phyloP scores from a whole-genome alignment of 2,329 filamentous ascomycete genomes.

The Trichoderma arundinaceum region DNA sequence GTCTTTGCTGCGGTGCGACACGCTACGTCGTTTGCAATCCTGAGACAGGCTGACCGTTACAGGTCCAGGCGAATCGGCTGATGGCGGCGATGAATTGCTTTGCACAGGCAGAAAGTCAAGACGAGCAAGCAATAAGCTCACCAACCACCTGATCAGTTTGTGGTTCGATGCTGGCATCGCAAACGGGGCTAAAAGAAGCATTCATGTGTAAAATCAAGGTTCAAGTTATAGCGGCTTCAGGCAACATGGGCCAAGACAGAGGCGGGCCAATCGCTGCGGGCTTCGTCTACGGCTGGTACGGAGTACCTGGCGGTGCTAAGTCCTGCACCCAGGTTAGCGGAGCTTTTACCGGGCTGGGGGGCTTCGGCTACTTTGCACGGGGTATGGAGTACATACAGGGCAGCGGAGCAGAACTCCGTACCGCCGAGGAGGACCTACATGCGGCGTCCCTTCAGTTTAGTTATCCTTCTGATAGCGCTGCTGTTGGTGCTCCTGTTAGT shows the following conservation, averaged over 20 bases:
- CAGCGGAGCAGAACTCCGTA: no score
- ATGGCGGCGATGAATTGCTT: not conserved
- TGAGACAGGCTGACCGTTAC: conserved; percentile 9
- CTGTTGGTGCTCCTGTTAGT: no score
- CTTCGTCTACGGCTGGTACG: conserved; percentile 11
- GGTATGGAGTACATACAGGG: no score
- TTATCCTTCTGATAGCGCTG: no score
- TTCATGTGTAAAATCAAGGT: conserved; percentile 14
- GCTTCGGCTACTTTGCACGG: not conserved
- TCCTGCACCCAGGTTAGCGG: not conserved
- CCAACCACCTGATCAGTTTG: conserved; percentile 15
- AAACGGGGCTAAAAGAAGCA: conserved; percentile 14
- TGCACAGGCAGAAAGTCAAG: not conserved
- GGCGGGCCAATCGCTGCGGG: conserved; percentile 2
- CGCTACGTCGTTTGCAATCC: conserved; percentile 1
- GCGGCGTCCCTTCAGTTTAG: no score
- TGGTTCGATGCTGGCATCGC: conserved; percentile 4
- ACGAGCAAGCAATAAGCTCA: not conserved
- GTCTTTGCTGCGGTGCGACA: not conserved
- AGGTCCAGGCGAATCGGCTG: not conserved
- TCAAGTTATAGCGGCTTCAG: not conserved
- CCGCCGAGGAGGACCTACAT: no score
- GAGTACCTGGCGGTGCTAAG: conserved; percentile 7
- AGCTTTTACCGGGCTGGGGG: not conserved
- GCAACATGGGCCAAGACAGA: not conserved